These are phyloP conservation scores for Mucor piriformis DNA, from an alignment of 371 early-diverging fungal genomes.

Conservation along the genomic window DNA sequence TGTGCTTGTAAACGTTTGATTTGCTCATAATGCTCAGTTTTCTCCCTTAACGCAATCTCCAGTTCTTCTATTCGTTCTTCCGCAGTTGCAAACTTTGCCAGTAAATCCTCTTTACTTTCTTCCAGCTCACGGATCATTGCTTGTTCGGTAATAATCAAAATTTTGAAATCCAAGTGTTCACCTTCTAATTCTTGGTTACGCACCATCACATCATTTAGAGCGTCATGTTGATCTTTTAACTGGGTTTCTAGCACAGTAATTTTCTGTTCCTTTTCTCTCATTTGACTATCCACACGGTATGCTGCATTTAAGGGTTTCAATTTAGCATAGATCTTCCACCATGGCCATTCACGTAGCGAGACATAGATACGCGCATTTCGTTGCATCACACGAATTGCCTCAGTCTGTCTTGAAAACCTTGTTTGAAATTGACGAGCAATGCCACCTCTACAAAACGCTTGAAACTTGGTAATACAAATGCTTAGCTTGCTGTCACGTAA, in stretches of 20 bases:
- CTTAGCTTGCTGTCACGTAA: conserved; percentile 84
- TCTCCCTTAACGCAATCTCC: conserved; percentile 15
- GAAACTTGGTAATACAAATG: conserved; percentile 82
- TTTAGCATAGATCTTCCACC: conserved; percentile 97
- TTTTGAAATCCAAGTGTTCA: conserved; percentile 47
- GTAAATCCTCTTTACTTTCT: conserved; percentile 67
- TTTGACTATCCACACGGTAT: conserved; percentile 70
- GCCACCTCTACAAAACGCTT: conserved; percentile 86
- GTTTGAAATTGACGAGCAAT: conserved; percentile 77
- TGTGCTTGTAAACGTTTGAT: conserved; percentile 57
- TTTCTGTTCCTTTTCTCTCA: conserved; percentile 62
- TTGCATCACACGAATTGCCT: conserved; percentile 91
- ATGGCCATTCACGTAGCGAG: conserved; percentile 89
- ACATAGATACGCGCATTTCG: conserved; percentile 90
- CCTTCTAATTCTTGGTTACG: conserved; percentile 58
- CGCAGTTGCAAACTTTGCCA: conserved; percentile 60
- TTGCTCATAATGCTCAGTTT: conserved; percentile 2
- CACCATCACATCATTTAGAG: conserved; percentile 51
- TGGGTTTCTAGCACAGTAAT: conserved; percentile 48
- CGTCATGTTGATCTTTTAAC: conserved; percentile 50
- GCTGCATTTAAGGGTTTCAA: conserved; percentile 96
- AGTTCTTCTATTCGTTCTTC: conserved; percentile 44
- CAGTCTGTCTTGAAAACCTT: conserved; percentile 77
- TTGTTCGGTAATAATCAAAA: conserved; percentile 52
- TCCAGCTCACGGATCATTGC: conserved; percentile 45